Evolutionary conservation across 1,284 basidiomycete genomes (phyloP).

Genomic region (Bondarzewia mesenterica): DNA sequence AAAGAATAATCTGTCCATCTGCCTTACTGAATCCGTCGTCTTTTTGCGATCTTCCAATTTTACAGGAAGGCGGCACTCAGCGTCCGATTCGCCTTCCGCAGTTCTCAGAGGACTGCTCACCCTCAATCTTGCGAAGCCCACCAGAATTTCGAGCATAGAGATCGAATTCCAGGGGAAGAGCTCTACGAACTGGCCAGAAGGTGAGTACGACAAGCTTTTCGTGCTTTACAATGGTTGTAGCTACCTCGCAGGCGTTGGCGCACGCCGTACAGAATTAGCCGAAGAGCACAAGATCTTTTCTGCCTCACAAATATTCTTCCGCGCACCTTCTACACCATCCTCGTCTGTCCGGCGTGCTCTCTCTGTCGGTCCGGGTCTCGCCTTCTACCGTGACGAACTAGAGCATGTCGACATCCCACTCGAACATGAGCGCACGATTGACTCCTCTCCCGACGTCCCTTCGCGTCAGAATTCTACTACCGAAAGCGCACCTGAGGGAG

Average conservation of each 20-base stretch:
- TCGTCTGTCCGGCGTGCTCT: conserved; percentile 41
- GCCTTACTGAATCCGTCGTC: conserved; percentile 10
- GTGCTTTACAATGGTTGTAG: conserved; percentile 6
- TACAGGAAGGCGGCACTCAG: background rate
- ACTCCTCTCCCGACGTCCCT: background rate
- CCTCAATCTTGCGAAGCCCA: conserved; percentile 76
- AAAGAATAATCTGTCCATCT: conserved; percentile 8
- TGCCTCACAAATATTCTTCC: conserved; percentile 70
- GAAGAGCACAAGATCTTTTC: conserved; percentile 80
- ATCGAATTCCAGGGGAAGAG: conserved; percentile 72
- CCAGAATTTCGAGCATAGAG: conserved; percentile 80
- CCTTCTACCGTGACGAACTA: conserved; percentile 22
- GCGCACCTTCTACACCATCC: conserved; percentile 31
- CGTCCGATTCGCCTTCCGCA: conserved; percentile 46
- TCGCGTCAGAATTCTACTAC: background rate
- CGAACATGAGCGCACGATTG: background rate
- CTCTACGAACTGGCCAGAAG: conserved; percentile 74
- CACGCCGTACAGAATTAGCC: conserved; percentile 68
- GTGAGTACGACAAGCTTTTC: conserved; percentile 32
- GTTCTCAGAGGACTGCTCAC: conserved; percentile 86
- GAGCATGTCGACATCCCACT: conserved; percentile 12
- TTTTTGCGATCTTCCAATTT: conserved; percentile 9
- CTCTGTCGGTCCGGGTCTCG: conserved; percentile 74
- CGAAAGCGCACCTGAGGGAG: conserved; percentile 25
- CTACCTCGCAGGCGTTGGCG: conserved; percentile 57